Evolutionary conservation across 768 basidiomycete species (phyloP).

Genomic region (Boletus patriciae): DNA sequence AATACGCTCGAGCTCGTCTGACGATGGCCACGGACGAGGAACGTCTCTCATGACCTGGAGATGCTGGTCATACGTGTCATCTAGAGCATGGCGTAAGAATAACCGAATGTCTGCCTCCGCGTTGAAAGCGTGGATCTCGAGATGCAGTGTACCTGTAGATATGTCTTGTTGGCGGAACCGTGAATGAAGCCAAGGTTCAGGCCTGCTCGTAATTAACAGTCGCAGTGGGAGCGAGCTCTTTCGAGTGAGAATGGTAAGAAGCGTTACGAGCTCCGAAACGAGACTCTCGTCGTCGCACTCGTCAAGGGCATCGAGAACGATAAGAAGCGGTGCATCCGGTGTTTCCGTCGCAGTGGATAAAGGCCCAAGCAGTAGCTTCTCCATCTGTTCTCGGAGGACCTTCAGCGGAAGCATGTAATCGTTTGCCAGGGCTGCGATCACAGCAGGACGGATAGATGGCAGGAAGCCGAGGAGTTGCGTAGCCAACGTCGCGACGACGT

Average conservation of each 20-base stretch:
- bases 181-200: constrained; percentile 20
- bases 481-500: constrained; percentile 33
- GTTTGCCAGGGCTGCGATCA: constrained; percentile 23
- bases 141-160: constrained; percentile 6
- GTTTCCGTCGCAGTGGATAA: constrained; percentile 12
- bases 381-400: constrained; percentile 31
- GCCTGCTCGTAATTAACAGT: constrained; percentile 28
- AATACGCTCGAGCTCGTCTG: constrained; percentile 18
- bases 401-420: constrained; percentile 29
- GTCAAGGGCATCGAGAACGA: constrained; percentile 27
- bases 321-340: constrained; percentile 12
- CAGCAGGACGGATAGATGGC: constrained; percentile 23
- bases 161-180: constrained; percentile 18
- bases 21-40: constrained; percentile 27
- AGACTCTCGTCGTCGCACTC: constrained; percentile 29
- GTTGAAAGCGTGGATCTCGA: constrained; percentile 26
- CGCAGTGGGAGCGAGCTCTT: constrained; percentile 21
- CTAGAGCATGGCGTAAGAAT: constrained; percentile 22
- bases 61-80: constrained; percentile 18
- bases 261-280: constrained; percentile 26
- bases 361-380: constrained; percentile 26
- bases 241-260: constrained; percentile 19
- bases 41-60: constrained; percentile 16
- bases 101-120: constrained; percentile 26
- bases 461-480: constrained; percentile 29